Base-by-base conservation (phyloP, 345 rosid genomes). In the Reutealis trisperma region DNA sequence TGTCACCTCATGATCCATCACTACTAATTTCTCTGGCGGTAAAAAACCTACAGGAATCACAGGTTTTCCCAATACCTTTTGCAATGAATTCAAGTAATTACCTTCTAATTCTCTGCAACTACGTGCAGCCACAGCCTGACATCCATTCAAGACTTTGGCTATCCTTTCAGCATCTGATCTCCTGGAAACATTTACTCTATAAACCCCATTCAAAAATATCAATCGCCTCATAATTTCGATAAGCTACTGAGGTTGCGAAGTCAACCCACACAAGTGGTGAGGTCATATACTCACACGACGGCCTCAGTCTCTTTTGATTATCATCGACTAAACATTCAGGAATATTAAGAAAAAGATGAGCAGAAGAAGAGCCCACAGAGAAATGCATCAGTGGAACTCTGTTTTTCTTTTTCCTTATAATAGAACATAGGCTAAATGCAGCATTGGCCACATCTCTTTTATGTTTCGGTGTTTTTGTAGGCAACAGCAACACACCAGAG, bases 31-130 rank as follows among this genome's bases (percentile, higher is more conserved):
- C 32, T 77, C 79, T 0, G 57, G 79, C 0, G 75, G 79, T 11
- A 84, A 75, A 18, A 85, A 55, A 13, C 87, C 85, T 1, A 62
- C 72, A 2, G 85, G 85, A 54, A 82, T 47, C 63, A 79, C 79
- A 10, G 71, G 74, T 72, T 71, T 77, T 5, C 12, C 67, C 8
- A 34, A 13, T 6, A 79, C 1, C 15, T 62, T 73, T 13, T 34
- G 65, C 54, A 18, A 51, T 13, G 77, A 24, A 19, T 73, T 19
- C 5, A 85, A 8, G 66, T 70, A 75, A 27, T 76, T 74, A 19
- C 77, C 77, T 69, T 83, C 83, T 14, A 42, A 45, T 22, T 83
- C 86, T 3, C 44, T 22, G 44, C 84, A 80, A 41, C 83, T 78
- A 8, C 88, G 80, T 16, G 78, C 4, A 3, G 81, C 74, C 12